Percentiles rank a stretch among this genome's conserved stretches.
These are phyloP conservation scores for Curvularia verruculosa DNA, from an alignment of 2,329 filamentous ascomycete species.

Conservation along the genomic window DNA sequence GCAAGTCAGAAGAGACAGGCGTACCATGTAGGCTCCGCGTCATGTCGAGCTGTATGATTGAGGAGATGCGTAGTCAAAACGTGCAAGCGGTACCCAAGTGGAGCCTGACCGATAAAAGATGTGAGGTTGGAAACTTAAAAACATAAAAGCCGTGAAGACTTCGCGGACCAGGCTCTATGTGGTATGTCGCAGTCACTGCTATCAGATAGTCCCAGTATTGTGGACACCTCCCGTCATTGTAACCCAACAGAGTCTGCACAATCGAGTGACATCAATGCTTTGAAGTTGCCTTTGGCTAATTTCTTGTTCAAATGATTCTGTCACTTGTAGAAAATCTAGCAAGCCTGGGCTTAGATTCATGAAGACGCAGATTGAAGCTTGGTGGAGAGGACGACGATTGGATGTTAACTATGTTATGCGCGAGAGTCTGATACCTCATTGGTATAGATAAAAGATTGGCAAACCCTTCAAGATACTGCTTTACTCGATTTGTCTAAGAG, in stretches of 20 bases:
- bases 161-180: not conserved
- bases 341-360: not conserved
- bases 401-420: not conserved
- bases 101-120: slow-evolving; percentile 8
- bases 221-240: not conserved
- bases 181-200: not conserved
- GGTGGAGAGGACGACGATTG: not conserved
- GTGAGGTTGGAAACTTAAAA: slow-evolving; percentile 10
- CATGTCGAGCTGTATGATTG: slow-evolving; percentile 2
- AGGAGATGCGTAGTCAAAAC: slow-evolving; percentile 2
- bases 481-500: not conserved
- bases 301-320: not conserved
- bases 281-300: not conserved
- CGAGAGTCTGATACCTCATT: not conserved
- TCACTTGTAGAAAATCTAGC: not conserved
- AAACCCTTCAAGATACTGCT: not conserved
- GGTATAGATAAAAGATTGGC: not conserved
- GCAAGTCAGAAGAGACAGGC: slow-evolving; percentile 7
- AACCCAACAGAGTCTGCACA: not conserved
- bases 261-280: not conserved
- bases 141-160: slow-evolving; percentile 6
- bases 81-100: slow-evolving; percentile 15
- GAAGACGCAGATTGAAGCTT: not conserved
- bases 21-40: not conserved
- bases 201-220: not conserved